These are phyloP conservation scores for Zanthoxylum bungeanum DNA, from an alignment of 345 rosid genomes.

Conservation along the genomic window DNA sequence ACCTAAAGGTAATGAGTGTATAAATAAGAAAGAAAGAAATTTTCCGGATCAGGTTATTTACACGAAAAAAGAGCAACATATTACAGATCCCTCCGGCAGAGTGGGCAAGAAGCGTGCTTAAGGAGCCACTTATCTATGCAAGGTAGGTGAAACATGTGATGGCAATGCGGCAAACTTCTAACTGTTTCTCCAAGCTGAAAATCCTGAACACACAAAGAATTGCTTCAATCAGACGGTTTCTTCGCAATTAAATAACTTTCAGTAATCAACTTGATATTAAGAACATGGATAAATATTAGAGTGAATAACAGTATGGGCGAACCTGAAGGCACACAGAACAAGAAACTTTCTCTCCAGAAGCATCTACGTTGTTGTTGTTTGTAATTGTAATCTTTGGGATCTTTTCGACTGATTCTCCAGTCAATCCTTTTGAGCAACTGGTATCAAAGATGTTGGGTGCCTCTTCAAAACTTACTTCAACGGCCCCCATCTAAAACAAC, in stretches of 20 bases:
- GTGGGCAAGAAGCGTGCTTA: conserved; percentile 87
- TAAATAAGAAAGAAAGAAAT: conserved; percentile 17
- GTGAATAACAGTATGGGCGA: background rate
- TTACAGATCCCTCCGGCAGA: conserved; percentile 91
- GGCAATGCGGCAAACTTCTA: conserved; percentile 93
- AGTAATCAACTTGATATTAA: background rate
- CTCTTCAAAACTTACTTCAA: conserved; percentile 75
- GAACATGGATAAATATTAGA: background rate
- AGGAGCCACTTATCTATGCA: conserved; percentile 98
- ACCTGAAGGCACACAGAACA: conserved; percentile 99
- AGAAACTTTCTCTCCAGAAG: conserved; percentile 70
- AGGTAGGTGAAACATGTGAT: conserved; percentile 94
- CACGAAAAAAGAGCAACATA: conserved; percentile 4
- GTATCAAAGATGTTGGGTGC: conserved; percentile 84
- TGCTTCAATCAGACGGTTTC: conserved; percentile 9
- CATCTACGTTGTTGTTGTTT: conserved; percentile 54
- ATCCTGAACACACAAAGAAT: conserved; percentile 51
- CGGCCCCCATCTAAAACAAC: conserved; percentile 82
- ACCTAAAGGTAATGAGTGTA: conserved; percentile 9
- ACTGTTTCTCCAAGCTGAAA: conserved; percentile 87
- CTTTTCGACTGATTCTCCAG: conserved; percentile 74
- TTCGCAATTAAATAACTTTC: no score
- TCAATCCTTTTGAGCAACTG: conserved; percentile 66
- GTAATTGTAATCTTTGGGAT: conserved; percentile 83
- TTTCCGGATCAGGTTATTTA: conserved; percentile 20